Base-by-base conservation (phyloP, 2,329 filamentous ascomycete genomes). In the Fusarium piperis region DNA sequence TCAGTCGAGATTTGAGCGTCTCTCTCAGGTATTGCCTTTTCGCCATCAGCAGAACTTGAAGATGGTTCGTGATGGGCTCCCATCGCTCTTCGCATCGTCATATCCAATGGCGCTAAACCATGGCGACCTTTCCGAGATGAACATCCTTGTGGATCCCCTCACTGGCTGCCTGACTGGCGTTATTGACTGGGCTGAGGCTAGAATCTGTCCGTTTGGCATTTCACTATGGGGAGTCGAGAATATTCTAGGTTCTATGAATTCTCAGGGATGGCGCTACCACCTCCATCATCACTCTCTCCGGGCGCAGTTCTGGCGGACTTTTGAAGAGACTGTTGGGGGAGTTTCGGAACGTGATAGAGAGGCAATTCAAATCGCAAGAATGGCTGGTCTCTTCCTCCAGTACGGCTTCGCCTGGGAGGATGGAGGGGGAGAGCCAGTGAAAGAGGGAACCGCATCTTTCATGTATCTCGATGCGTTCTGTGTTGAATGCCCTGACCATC, bases 171-270 rank as follows among this genome's bases (percentile, higher is more conserved):
- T 80, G 23, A 79, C 77, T 2, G 77, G 78, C 12, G 59, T 80
- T 30, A 59, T 80, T 23, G 78, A 80, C 66, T 81, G 78, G 78
- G 67, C 75, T 16, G 74, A 77, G 13, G 77, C 73, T 2, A 64
- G 65, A 12, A 62, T 79, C 15, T 64, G 58, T 16, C 78, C 78
- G 4, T 81, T 81, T 58, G 78, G 78, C n/a, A 72, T 78, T 13
- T 67, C 76, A 3, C 59, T 80, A 11, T 79, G 72, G 67, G 78
- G 60, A 10, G 52, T 80, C 3, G 75, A 79, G 56, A 79, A 74
- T 52, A 12, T 70, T 5, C 62, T 74, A 12, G 72, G 73, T 12
- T 67, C 33, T 18, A 72, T 74, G 73, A 28, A 67, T 48, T 32
- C 58, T 23, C 10, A 46, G 18, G 71, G 72, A 15, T 74, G 71